A percentile compares a stretch with the other conserved stretches of the same genome.
phyloP scores from a whole-genome alignment of 164 flowering plant species.

The Umbellularia californica region DNA sequence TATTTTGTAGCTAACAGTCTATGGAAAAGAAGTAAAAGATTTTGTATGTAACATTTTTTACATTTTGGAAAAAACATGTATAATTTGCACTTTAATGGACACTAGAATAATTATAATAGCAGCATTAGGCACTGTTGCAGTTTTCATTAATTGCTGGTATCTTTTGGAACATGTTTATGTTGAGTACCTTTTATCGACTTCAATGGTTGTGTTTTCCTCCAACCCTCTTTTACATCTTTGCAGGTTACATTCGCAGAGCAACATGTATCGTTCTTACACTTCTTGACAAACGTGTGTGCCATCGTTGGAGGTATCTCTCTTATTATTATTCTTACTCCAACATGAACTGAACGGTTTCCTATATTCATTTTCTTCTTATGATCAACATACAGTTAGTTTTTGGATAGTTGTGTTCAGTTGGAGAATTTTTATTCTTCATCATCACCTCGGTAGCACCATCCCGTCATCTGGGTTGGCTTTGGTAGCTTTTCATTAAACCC shows the following conservation, averaged over 20 bases:
- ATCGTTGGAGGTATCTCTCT: conserved; percentile 58
- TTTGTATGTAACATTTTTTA: no score
- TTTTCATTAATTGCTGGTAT: neutral
- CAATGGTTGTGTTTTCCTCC: neutral
- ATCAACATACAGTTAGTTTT: neutral
- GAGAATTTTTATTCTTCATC: neutral
- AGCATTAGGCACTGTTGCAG: no score
- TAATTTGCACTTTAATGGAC: no score
- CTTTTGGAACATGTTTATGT: neutral
- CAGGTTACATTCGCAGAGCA: conserved; percentile 63
- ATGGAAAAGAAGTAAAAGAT: no score
- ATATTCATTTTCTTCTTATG: neutral
- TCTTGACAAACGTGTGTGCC: conserved; percentile 65
- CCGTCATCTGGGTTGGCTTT: no score
- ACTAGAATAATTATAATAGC: no score
- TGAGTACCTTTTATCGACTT: neutral
- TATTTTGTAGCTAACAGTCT: no score
- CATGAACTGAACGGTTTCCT: neutral
- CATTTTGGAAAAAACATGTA: no score
- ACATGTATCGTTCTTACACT: conserved; percentile 54
- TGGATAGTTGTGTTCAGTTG: neutral
- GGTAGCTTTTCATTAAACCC: no score
- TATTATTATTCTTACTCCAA: neutral
- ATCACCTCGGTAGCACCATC: no score
- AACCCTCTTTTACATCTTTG: conserved; percentile 2